Percentiles rank a stretch among this genome's conserved stretches.
phyloP scores from a whole-genome alignment of 768 basidiomycete genomes.

The Tulasnella sp. region DNA sequence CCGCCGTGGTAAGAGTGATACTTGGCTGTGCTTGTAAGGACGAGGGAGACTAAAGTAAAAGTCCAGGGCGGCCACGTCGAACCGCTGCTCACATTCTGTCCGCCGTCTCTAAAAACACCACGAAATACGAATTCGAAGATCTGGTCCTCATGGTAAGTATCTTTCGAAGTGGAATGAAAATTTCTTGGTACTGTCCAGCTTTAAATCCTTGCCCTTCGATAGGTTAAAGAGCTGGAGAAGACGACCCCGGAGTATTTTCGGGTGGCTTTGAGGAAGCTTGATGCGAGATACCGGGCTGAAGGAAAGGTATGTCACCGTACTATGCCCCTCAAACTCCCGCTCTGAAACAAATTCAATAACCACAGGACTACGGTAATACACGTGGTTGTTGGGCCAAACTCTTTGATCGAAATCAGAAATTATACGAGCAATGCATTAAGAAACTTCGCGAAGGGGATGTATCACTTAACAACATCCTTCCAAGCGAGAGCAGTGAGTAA shows the following conservation, averaged over 20 bases:
- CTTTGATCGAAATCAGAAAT: neutral
- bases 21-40: neutral
- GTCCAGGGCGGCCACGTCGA: neutral
- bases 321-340: neutral
- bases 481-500: neutral
- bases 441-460: neutral
- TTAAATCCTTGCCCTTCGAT: no score
- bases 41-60: neutral
- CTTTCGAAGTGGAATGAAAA: no score
- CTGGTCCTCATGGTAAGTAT: neutral
- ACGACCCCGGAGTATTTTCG: neutral
- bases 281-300: neutral
- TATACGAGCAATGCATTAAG: neutral
- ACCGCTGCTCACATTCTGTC: neutral
- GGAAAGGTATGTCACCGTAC: neutral
- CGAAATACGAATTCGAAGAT: neutral
- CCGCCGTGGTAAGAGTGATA: neutral
- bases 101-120: neutral
- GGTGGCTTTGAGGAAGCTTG: neutral
- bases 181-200: no score
- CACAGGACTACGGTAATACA: neutral
- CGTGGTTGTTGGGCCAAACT: neutral
- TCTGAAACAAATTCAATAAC: no score
- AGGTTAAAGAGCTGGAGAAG: neutral
- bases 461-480: neutral